Evolutionary conservation across 2,329 filamentous ascomycete genomes (phyloP).

Genomic region (Epichloe amarillans): DNA sequence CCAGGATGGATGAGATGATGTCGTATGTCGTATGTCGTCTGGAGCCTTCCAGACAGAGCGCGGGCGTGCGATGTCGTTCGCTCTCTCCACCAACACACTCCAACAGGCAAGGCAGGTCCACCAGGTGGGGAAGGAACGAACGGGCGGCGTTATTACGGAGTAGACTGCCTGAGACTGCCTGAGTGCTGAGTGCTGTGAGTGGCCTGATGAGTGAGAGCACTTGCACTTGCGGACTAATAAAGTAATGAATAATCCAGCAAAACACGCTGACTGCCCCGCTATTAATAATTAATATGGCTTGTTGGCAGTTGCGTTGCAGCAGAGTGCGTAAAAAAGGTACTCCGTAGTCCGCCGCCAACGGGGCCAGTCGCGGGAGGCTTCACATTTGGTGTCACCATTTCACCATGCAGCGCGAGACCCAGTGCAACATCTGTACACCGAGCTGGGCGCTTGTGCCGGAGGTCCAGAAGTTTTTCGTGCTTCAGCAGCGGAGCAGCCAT

Average conservation of each 20-base stretch:
- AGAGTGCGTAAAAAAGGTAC: too few species aligned
- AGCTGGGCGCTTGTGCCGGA: not conserved
- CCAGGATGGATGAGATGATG: not conserved
- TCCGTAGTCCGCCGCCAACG: too few species aligned
- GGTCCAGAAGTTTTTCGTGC: not conserved
- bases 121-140: conserved; percentile 1
- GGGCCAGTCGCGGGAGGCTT: too few species aligned
- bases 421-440: not conserved
- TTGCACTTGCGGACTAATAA: too few species aligned
- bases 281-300: too few species aligned
- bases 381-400: not conserved
- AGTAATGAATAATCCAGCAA: too few species aligned
- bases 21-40: too few species aligned
- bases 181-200: too few species aligned
- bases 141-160: too few species aligned
- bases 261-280: not conserved
- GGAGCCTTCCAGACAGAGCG: not conserved
- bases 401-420: not conserved
- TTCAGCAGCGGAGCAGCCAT: not conserved
- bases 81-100: not conserved
- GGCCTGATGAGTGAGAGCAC: too few species aligned
- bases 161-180: too few species aligned
- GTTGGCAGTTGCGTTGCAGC: too few species aligned
- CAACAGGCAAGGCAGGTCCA: not conserved
- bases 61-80: not conserved